Evolutionary conservation across 2,329 filamentous ascomycete species (phyloP), one percentile per base, ranked within the genome.

Genomic region (Pseudocercospora musae): DNA sequence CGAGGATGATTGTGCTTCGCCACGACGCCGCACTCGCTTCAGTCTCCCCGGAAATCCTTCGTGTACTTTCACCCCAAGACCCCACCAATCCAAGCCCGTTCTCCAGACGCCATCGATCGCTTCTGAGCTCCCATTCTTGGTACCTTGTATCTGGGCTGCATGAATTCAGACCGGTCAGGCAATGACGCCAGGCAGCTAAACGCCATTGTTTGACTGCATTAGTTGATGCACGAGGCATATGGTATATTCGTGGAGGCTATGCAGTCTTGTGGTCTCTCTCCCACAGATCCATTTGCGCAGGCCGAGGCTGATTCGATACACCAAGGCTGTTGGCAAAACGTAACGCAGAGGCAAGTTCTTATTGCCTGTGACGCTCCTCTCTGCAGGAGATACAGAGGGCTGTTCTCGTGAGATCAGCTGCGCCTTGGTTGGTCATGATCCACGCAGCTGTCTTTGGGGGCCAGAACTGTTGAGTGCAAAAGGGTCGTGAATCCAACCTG

Each of bases 221-320:
- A 21, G 11, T 40, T 18, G 20, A 23, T 50, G n/a, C 42, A 21
- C 48, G 48, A 52, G 48, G 48, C 48, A 25, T 25, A 21, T 15
- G 44, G 37, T 42, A 18, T 27, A 23, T 29, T 33, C 53, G 53
- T 56, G 53, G 53, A 56, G 33, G 53, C 53, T 40, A 42, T 56
- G 53, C 31, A 37, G 9, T 33, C 9, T n/a, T n/a, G 5, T 25
- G 18, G 29, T 29, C 49, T 29, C 49, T n/a, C 20, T 7, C n/a
- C 11, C 29, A 31, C 10, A 31, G 40, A 44, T 44, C n/a, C 40
- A n/a, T 20, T 49, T 29, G 27, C 27, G 18, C 46, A 49, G 46
- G 46, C 48, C 23, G 48, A 25, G 48, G 48, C 48, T 52, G 48
- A 52, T 21, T 23, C 15, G 46, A 21, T 10, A 20, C 42, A 18